Base-by-base conservation (phyloP, 2,329 filamentous ascomycete genomes). In the Arthroderma sp. region DNA sequence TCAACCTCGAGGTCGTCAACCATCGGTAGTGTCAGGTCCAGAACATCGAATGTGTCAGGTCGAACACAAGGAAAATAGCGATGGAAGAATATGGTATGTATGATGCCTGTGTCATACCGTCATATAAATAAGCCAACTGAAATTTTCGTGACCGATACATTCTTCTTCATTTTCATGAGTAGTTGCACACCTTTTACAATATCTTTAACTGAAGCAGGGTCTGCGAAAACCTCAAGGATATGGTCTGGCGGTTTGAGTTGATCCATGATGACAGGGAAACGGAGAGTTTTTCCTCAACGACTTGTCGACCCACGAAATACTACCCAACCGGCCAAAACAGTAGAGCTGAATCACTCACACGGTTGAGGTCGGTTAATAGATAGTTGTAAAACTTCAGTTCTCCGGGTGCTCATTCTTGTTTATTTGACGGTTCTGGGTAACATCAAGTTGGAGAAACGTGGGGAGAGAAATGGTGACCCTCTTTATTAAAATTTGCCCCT, bases 1-100 rank as follows among this genome's bases (percentile, higher is more conserved):
- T 94, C 86, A 51, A 96, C 80, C 64, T 94, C 86, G 52, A 83
- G 81, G 60, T 95, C 86, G 61, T 87, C 80, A 58, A 96, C 83
- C 57, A 85, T 84, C 42, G 91, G 88, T 29, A 96, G 77, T 31
- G 86, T 88, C 49, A 94, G 75, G 65, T 94, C 88, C 53, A 95
- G 80, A 51, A 95, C 80, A 60, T 95, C 88, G 67, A 86, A 81
- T 51, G 85, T 87, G 51, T 78, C 77, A 4, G 91, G 89, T 36
- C 77, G 72, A 55, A 95, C 76, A 47, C 85, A 81, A 46, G 86
- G 86, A 72, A 96, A 95, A 76, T 89, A 94, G 59, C 91, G 83
- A 70, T 95, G 88, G 75, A 96, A 96, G 78, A 96, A 98, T 63
- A 96, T 95, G 42, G 88, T 93, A 64, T 95, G 88, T 41, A 96